Evolutionary conservation across 2,329 filamentous ascomycete species (phyloP), one percentile per base, ranked within the genome.

Genomic region (Neophaeococcomyces aloes): DNA sequence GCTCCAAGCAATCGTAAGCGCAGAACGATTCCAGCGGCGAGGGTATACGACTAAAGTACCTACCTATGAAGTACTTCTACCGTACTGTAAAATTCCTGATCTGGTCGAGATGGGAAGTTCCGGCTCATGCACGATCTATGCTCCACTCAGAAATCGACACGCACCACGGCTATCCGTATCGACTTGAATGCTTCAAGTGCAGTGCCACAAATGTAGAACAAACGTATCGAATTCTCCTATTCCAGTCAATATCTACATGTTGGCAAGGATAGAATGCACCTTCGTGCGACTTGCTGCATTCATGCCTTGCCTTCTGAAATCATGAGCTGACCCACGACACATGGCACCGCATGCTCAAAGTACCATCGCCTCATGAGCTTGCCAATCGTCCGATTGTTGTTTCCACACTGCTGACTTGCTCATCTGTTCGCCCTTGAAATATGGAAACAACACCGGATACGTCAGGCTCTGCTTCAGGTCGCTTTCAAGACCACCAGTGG

Each of bases 371-470:
- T 18, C 31, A 19, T 25, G 30, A 25, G 19, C 13, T 7, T 29
- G 11, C 30, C 11, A 25, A 29, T 15, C 35, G 30, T 31, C 35
- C 13, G 31, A 21, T 27, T 30, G 34, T 30, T 35, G 29, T 15
- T 45, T 29, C 36, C 15, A 32, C 32, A 23, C 27, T 46, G 47
- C 49, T 53, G 51, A 43, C 47, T 49, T 50, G 49, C 50, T 21
- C 10, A n/a, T 40, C 27, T 18, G 27, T 48, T 46, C 11, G 40
- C 13, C 6, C 39, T 42, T 49, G 29, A 43, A 48, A 25, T 44
- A 54, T 54, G 52, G 50, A 53, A 25, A 21, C 43, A 39, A 46
- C 47, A 48, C 37, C 42, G 44, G 52, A 54, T 47, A 54, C 52
- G 51, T 53, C 46, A 46, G n/a, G n/a, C n/a, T 33, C 31, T 6